phyloP scores from a whole-genome alignment of 169 alveolate genomes.

The Plasmodium chabaudi region DNA sequence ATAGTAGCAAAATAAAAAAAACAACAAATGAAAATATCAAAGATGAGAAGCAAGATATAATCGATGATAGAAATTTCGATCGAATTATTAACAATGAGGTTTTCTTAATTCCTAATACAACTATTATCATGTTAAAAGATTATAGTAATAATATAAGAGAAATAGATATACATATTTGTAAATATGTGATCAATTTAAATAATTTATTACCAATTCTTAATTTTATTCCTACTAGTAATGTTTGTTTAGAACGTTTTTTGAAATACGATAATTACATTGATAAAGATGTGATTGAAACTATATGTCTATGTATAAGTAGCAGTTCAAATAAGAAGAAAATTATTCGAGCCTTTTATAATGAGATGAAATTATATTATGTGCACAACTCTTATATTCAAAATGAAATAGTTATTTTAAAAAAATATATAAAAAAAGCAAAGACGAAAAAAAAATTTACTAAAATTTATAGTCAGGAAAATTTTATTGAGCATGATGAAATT shows the following conservation, averaged over 20 bases:
- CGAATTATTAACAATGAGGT: constrained; percentile 30
- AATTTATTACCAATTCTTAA: constrained; percentile 57
- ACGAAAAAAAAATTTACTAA: constrained; percentile 4
- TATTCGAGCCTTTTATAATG: constrained; percentile 23
- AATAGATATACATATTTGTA: constrained; percentile 51
- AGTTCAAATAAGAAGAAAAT: constrained; percentile 29
- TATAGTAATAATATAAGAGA: constrained; percentile 63
- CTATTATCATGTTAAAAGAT: constrained; percentile 39
- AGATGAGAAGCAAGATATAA: not conserved
- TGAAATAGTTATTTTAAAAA: constrained; percentile 46
- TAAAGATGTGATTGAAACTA: constrained; percentile 51
- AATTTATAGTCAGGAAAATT: constrained; percentile 28
- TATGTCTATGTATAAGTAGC: constrained; percentile 39
- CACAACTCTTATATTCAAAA: constrained; percentile 25
- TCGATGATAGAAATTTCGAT: constrained; percentile 41
- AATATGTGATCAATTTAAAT: constrained; percentile 44
- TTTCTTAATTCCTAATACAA: constrained; percentile 28
- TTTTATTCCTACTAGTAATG: constrained; percentile 47
- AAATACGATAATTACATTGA: constrained; percentile 63
- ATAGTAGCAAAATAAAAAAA: constrained; percentile 9
- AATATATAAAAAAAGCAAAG: constrained; percentile 23
- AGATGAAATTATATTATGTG: constrained; percentile 20
- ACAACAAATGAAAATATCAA: not conserved
- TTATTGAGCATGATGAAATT: constrained; percentile 52
- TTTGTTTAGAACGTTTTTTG: constrained; percentile 55